Evolutionary conservation across 805 yeast species (phyloP), one percentile per base, ranked within the genome.

Genomic region (Lachancea quebecensis): DNA sequence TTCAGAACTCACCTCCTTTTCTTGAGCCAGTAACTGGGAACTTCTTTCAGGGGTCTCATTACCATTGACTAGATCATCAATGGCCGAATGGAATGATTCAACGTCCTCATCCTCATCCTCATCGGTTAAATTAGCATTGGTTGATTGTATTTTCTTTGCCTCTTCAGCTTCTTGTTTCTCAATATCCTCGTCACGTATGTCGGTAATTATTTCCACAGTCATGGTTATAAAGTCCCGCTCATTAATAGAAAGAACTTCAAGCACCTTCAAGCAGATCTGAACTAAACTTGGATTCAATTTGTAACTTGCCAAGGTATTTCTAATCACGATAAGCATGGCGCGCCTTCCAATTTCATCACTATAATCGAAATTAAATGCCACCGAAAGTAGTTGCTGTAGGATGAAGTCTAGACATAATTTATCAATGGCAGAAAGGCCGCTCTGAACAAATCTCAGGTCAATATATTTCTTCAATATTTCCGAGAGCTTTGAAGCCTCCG

Each of bases 301-400:
- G 42, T 78, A 82, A 35, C 75, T 72, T 1, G 81, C 72, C 46
- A 84, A 66, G n/a, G 81, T 69, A 17, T 77, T 69, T 67, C 87
- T 72, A 4, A 81, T 64, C 1, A 78, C 71, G 28, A 70, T 73
- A 34, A 85, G 66, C 78, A 88, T 79, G 38, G 79, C 79, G 60
- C 95, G 75, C 58, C 96, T 77, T 16, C 97, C 96, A 39, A 85
- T 76, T 62, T 90, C 96, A 67, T 93, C 97, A 54, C 88, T 82
- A 57, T 79, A 88, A 61, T 93, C 98, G 58, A 83, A 84, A 33
- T 77, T 76, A 27, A 75, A 74, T 0, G 90, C 82, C 25, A 87
- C 75, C 9, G 69, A 63, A 33, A 91, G 60, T 16, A 91, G 62
- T 62, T 93, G 96, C 47, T 79, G 79, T 35, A 89, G 73, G 39